These are phyloP conservation scores for Colletotrichum graminicola DNA, from an alignment of 2,329 filamentous ascomycete genomes.

Conservation along the genomic window DNA sequence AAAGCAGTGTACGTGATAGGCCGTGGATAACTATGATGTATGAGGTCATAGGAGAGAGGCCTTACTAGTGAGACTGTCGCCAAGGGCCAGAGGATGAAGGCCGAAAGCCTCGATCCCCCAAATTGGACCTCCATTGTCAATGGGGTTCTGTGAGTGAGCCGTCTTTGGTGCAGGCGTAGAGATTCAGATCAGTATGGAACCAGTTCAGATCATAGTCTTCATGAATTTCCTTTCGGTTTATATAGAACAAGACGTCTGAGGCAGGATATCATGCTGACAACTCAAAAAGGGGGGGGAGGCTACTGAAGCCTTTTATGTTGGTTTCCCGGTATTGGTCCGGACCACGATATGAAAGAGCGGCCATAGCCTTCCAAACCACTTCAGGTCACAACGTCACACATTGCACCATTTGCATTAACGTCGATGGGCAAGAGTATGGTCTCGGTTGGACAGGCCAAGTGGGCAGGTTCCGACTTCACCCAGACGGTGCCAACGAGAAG, in stretches of 20 bases:
- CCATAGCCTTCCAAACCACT: not conserved
- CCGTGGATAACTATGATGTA: not conserved
- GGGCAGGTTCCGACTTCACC: not conserved
- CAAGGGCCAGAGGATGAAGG: constrained; percentile 25
- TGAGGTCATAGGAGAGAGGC: no score
- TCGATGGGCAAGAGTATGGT: constrained; percentile 4
- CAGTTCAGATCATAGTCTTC: not conserved
- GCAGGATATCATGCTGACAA: no score
- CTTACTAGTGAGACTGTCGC: constrained; percentile 17
- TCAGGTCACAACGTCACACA: constrained; percentile 16
- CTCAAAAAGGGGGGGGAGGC: not conserved
- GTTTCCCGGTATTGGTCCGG: not conserved
- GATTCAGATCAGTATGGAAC: no score
- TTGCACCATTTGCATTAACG: not conserved
- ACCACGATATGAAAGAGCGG: no score
- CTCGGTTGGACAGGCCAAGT: not conserved
- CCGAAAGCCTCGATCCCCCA: constrained; percentile 14
- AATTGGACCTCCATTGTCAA: constrained; percentile 10
- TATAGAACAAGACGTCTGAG: no score
- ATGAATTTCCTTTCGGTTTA: no score
- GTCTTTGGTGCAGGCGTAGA: not conserved
- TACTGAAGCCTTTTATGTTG: constrained; percentile 2
- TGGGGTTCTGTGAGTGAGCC: not conserved
- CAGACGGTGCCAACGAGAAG: constrained; percentile 4
- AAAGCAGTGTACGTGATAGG: no score